Evolutionary conservation across 345 rosid species (phyloP).

Genomic region (Noccaea caerulescens): DNA sequence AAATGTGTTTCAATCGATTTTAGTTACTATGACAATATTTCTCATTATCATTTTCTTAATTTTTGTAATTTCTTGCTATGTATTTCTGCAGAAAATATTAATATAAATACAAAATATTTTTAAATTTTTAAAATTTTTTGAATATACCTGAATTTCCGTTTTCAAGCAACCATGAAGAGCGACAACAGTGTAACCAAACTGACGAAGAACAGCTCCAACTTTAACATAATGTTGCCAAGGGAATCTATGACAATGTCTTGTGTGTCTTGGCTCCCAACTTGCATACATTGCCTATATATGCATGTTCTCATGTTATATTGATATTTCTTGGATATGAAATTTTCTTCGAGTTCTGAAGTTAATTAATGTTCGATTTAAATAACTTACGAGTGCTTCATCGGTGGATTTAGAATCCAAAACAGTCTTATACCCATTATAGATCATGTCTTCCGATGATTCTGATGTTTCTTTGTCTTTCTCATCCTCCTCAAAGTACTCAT

Average conservation of each 20-base stretch:
- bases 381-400: slow-evolving; percentile 71
- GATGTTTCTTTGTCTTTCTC: slow-evolving; percentile 38
- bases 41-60: neutral
- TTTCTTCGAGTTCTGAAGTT: neutral
- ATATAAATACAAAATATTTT: neutral
- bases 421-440: slow-evolving; percentile 62
- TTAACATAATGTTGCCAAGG: slow-evolving; percentile 79
- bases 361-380: neutral
- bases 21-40: neutral
- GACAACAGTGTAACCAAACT: slow-evolving; percentile 71
- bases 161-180: slow-evolving; percentile 83
- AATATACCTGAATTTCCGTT: slow-evolving; percentile 68
- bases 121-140: too few species aligned
- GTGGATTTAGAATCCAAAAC: slow-evolving; percentile 76
- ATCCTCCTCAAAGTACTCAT: slow-evolving; percentile 54
- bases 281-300: slow-evolving; percentile 64
- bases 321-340: too few species aligned
- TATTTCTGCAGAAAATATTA: neutral
- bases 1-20: neutral
- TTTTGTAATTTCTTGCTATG: neutral
- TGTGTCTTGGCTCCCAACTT: slow-evolving; percentile 87
- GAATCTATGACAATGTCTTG: slow-evolving; percentile 55
- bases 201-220: slow-evolving; percentile 79
- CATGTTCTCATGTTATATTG: neutral
- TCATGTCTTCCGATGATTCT: slow-evolving; percentile 53